Evolutionary conservation across 2,329 filamentous ascomycete genomes (phyloP).

Genomic region (Calonectria ilicicola): DNA sequence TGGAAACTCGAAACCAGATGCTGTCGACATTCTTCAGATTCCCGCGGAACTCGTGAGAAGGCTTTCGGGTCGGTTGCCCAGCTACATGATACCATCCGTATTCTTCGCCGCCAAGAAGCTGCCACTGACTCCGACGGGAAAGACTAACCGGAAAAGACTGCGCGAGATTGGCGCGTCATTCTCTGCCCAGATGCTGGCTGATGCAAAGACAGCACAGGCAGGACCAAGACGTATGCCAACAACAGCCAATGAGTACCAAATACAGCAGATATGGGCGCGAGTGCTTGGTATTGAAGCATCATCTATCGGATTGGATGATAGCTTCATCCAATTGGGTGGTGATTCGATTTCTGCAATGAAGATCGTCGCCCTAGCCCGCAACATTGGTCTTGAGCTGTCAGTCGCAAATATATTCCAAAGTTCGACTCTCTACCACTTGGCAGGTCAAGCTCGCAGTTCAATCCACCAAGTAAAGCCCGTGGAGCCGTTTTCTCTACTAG

Average conservation of each 20-base stretch:
- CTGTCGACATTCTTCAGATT: neutral
- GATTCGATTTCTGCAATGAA: constrained; percentile 64
- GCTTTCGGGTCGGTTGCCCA: constrained; percentile 18
- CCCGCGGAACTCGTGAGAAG: neutral
- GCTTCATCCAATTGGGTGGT: constrained; percentile 64
- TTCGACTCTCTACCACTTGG: neutral
- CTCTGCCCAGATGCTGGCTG: constrained; percentile 52
- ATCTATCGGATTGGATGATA: constrained; percentile 55
- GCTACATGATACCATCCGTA: constrained; percentile 34
- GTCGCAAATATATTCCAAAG: constrained; percentile 29
- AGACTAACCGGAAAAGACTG: constrained; percentile 26
- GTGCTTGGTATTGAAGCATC: constrained; percentile 49
- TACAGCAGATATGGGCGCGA: constrained; percentile 52
- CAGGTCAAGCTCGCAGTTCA: neutral
- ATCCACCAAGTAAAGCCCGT: neutral
- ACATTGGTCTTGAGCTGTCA: constrained; percentile 9
- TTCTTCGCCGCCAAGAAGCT: constrained; percentile 24
- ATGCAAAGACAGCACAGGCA: constrained; percentile 28
- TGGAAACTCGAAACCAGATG: neutral
- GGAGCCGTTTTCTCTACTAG: neutral
- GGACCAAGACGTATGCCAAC: constrained; percentile 12
- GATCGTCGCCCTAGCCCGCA: constrained; percentile 44
- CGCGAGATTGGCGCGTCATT: constrained; percentile 20
- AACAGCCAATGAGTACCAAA: constrained; percentile 26
- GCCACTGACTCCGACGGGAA: constrained; percentile 28